These are phyloP conservation scores for Fusarium sp. DNA, from an alignment of 2,329 filamentous ascomycete species.

Conservation along the genomic window DNA sequence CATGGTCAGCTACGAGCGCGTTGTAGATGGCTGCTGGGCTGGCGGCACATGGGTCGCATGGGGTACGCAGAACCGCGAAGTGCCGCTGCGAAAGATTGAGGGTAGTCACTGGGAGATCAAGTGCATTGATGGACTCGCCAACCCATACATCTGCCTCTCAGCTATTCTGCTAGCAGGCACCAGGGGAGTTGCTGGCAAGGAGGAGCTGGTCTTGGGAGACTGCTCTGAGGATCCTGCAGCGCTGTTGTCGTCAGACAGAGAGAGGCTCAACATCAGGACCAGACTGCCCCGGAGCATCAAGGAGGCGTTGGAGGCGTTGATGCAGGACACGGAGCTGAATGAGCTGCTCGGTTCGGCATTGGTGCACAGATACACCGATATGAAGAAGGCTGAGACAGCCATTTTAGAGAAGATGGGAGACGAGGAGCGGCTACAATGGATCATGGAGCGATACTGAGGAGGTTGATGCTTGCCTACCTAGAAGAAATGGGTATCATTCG, in stretches of 20 bases:
- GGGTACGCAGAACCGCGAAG: constrained; percentile 84
- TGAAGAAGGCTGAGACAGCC: constrained; percentile 69
- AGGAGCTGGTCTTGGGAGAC: constrained; percentile 62
- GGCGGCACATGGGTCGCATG: constrained; percentile 83
- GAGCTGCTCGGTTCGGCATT: constrained; percentile 60
- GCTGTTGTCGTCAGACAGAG: constrained; percentile 60
- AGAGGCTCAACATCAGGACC: constrained; percentile 62
- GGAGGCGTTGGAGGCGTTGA: constrained; percentile 65
- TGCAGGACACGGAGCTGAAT: constrained; percentile 58
- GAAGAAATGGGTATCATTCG: not conserved
- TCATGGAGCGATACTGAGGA: constrained; percentile 70
- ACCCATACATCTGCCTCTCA: constrained; percentile 73
- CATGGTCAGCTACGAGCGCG: constrained; percentile 74
- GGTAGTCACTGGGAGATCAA: constrained; percentile 81
- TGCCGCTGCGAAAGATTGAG: constrained; percentile 74
- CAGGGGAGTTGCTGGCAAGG: constrained; percentile 43
- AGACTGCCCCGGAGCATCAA: constrained; percentile 66
- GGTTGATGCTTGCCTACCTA: not conserved
- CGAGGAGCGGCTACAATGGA: constrained; percentile 64
- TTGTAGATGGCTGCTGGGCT: constrained; percentile 77
- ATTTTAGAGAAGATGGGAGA: constrained; percentile 56
- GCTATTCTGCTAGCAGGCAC: constrained; percentile 49
- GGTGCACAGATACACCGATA: constrained; percentile 65
- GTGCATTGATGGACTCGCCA: constrained; percentile 81
- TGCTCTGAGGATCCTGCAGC: constrained; percentile 64